A percentile compares a stretch with the other conserved stretches of the same genome.
Conservation (phyloP, 371 early-diverging fungal species). For the Mycotypha africana region DNA sequence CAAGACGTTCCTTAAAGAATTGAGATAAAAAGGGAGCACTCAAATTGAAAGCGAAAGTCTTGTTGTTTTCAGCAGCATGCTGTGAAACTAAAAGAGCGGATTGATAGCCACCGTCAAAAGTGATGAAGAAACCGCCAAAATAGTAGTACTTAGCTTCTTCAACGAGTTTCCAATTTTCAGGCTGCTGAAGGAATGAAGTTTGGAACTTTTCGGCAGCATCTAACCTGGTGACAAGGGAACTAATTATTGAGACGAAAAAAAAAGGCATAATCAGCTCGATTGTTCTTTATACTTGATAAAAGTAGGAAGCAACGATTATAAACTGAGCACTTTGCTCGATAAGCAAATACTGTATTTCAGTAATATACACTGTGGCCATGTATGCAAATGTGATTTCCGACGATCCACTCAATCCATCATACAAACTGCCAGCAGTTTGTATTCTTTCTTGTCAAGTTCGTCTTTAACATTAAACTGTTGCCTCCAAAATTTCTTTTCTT, state of each 20-base stretch:
- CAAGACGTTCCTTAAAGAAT: constrained; percentile 85
- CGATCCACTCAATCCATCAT: too few species aligned
- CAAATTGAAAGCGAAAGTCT: constrained; percentile 85
- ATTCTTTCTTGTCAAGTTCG: neutral
- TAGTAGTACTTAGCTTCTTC: constrained; percentile 88
- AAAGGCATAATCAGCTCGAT: neutral
- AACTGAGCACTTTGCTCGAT: too few species aligned
- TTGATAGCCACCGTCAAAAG: constrained; percentile 63
- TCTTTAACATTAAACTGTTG: too few species aligned
- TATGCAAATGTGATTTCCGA: too few species aligned
- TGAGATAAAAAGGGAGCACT: constrained; percentile 94
- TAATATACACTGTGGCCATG: too few species aligned
- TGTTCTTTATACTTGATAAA: too few species aligned
- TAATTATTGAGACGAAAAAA: too few species aligned
- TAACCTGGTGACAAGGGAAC: constrained; percentile 88
- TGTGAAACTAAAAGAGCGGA: constrained; percentile 79
- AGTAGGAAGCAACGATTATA: too few species aligned
- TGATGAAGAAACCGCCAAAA: constrained; percentile 90
- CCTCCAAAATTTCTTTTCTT: constrained; percentile 1
- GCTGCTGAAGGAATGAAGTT: constrained; percentile 62
- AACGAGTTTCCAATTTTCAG: constrained; percentile 83
- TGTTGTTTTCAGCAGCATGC: constrained; percentile 73
- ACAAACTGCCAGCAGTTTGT: neutral
- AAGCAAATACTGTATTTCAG: too few species aligned
- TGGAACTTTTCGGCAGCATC: constrained; percentile 90